Evolutionary conservation across 2,329 filamentous ascomycete genomes (phyloP).

Genomic region (Fusarium solani-melongenae): DNA sequence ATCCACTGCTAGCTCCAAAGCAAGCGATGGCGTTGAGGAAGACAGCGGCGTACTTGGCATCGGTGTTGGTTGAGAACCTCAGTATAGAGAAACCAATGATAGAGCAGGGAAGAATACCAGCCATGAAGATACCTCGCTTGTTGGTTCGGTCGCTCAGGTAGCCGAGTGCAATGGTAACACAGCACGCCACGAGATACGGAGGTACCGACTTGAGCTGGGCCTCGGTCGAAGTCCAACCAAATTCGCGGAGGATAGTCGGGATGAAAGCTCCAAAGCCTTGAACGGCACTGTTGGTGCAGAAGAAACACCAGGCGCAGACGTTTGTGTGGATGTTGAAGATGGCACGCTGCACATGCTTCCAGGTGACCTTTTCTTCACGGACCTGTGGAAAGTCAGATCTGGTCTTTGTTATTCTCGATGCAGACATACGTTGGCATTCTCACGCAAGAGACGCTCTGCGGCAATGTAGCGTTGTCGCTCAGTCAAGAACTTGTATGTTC

Average conservation of each 20-base stretch:
- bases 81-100: not conserved
- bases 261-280: not conserved
- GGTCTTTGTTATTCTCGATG: too few relatives aligned
- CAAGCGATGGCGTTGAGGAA: not conserved
- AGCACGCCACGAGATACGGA: not conserved
- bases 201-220: not conserved
- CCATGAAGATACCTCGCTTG: not conserved
- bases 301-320: not conserved
- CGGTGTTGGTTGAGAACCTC: not conserved
- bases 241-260: not conserved
- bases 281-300: not conserved
- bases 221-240: not conserved
- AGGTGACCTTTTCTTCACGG: not conserved
- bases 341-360: not conserved
- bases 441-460: not conserved
- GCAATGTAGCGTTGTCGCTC: not conserved
- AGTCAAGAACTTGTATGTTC: not conserved
- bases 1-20: not conserved
- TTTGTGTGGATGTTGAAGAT: not conserved
- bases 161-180: not conserved
- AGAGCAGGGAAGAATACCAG: not conserved
- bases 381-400: not conserved
- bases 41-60: not conserved
- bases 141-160: not conserved
- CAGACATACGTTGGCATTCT: not conserved